phyloP scores from a whole-genome alignment of 176 grass and related monocot genomes.

The Poa pratensis region DNA sequence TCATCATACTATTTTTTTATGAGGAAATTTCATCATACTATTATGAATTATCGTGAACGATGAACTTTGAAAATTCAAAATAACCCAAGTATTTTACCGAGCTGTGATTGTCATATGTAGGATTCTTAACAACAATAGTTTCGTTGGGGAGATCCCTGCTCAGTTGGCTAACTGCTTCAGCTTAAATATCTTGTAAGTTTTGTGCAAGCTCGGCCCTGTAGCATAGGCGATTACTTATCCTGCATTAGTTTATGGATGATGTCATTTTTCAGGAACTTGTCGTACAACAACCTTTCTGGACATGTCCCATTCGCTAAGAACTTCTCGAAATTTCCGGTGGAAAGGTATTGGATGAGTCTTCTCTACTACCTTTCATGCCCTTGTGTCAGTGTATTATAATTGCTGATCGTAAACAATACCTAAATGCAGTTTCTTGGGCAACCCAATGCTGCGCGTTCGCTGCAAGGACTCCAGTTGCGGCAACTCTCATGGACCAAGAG shows the following conservation, averaged over 20 bases:
- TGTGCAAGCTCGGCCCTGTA: slow-evolving; percentile 1
- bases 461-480: slow-evolving; percentile 68
- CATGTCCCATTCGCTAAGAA: slow-evolving; percentile 68
- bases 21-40: slow-evolving; percentile 40
- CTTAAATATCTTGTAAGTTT: slow-evolving; percentile 80
- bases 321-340: slow-evolving; percentile 84
- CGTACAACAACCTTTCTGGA: slow-evolving; percentile 94
- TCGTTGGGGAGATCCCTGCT: slow-evolving; percentile 84
- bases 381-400: not conserved
- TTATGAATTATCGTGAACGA: not conserved
- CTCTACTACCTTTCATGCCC: slow-evolving; percentile 1
- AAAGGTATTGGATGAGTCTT: slow-evolving; percentile 60
- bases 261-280: slow-evolving; percentile 78
- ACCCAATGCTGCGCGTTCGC: slow-evolving; percentile 64
- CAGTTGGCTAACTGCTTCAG: slow-evolving; percentile 94
- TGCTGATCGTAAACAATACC: slow-evolving; percentile 24
- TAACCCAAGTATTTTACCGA: slow-evolving; percentile 16
- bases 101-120: slow-evolving; percentile 44
- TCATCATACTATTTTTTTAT: slow-evolving; percentile 37
- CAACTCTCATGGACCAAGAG: slow-evolving; percentile 62
- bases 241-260: slow-evolving; percentile 29
- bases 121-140: slow-evolving; percentile 94
- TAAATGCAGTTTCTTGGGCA: slow-evolving; percentile 78
- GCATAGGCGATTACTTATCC: slow-evolving; percentile 10
- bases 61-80: not conserved